These are phyloP conservation scores for Pyricularia pennisetigena DNA, from an alignment of 2,329 filamentous ascomycete species.

Conservation along the genomic window DNA sequence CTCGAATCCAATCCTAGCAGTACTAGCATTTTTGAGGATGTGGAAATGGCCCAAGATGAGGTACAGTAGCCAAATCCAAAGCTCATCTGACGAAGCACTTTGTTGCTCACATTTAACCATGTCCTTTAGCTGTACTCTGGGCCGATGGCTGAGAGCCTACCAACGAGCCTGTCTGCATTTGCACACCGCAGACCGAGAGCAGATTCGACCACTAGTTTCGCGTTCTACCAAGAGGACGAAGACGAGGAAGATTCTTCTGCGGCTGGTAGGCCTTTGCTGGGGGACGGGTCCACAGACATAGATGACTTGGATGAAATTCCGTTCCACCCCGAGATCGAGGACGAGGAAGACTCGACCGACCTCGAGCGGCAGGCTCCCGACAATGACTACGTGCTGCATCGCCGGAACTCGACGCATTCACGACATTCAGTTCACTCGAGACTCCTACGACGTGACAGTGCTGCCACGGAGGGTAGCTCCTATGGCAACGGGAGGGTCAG, in stretches of 20 bases:
- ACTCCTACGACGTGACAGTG: slow-evolving; percentile 63
- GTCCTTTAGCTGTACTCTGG: slow-evolving; percentile 66
- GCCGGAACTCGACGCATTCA: slow-evolving; percentile 53
- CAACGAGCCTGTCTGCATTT: slow-evolving; percentile 87
- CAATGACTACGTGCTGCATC: slow-evolving; percentile 40
- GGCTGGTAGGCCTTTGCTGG: slow-evolving; percentile 16
- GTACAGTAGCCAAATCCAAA: slow-evolving; percentile 30
- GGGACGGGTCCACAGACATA: slow-evolving; percentile 20
- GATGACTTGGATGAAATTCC: slow-evolving; percentile 28
- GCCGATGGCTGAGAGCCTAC: slow-evolving; percentile 90
- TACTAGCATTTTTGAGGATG: slow-evolving; percentile 79
- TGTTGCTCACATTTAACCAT: slow-evolving; percentile 10
- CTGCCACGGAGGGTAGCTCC: slow-evolving; percentile 56
- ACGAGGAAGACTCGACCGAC: slow-evolving; percentile 26
- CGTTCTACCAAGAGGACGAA: slow-evolving; percentile 70
- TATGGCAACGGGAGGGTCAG: slow-evolving; percentile 55
- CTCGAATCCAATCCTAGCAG: slow-evolving; percentile 62
- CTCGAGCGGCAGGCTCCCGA: slow-evolving; percentile 22
- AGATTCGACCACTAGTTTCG: slow-evolving; percentile 81
- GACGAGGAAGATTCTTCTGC: slow-evolving; percentile 28
- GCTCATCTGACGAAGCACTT: slow-evolving; percentile 2
- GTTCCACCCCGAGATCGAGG: slow-evolving; percentile 22
- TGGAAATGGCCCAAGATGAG: slow-evolving; percentile 98
- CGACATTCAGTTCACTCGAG: slow-evolving; percentile 48
- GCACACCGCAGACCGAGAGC: slow-evolving; percentile 71